Base-by-base conservation (phyloP, 2,329 filamentous ascomycete genomes). In the Didymella segeticola region DNA sequence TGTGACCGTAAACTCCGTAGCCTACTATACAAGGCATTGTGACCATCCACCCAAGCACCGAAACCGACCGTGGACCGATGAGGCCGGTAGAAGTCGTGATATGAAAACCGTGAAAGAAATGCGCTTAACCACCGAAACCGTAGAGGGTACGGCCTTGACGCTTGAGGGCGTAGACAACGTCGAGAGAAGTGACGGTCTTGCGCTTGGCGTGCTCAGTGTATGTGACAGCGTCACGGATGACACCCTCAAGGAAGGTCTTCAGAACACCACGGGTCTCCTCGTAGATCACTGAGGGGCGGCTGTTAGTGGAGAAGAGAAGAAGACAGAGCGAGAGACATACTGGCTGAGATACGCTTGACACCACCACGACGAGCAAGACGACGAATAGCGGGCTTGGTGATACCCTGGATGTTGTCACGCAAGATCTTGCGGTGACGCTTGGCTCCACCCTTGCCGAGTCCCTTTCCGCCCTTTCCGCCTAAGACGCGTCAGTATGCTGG, bases 151-250 rank as follows among this genome's bases (percentile, higher is more conserved):
- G 82, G 73, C 85, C 85, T 77, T 87, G 85, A 73, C 85, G 79
- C 82, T 87, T 85, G 62, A 85, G 77, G 52, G 82, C 82, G 68
- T 86, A 85, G 75, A 87, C 84, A 39, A 86, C 84, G 66, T 87
- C 85, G 61, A 86, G 82, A 4, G 84, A 86, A 42, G 83, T 90
- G 77, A 90, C 88, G 12, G 88, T 90, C 86, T 90, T 90, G 79
- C 88, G 86, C 86, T 90, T 90, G 79, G 88, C 88, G 80, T 90
- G 87, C 81, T 90, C 87, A 50, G 87, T 90, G 82, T 90, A 90
- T 73, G 87, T 90, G 79, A 90, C 87, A 61, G 87, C 87, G 63
- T 90, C 87, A 76, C 87, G 87, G 72, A 90, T 90, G 77, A 90
- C 87, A 72, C 84, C 83, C 80, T 89, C 87, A 63, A 90, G 86